phyloP scores from a whole-genome alignment of 1,139 yeast species.

The Saccharomyces hybrid region DNA sequence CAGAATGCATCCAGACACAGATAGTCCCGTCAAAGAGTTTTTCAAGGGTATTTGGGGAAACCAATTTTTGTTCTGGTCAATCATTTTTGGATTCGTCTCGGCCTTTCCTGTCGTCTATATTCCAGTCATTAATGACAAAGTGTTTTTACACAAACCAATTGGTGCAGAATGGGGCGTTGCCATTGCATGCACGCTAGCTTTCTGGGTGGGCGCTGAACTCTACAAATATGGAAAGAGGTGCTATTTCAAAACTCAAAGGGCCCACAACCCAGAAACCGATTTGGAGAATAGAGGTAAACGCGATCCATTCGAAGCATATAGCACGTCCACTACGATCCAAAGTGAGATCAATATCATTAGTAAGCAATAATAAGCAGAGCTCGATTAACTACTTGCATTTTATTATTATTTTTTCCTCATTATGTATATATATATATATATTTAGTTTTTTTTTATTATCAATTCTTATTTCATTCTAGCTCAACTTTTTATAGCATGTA shows the following conservation, averaged over 20 bases:
- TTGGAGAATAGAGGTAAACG: slow-evolving; percentile 42
- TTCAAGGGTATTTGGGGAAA: slow-evolving; percentile 63
- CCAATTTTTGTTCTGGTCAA: slow-evolving; percentile 78
- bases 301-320: slow-evolving; percentile 56
- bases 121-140: slow-evolving; percentile 75
- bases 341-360: slow-evolving; percentile 14
- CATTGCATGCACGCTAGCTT: slow-evolving; percentile 53
- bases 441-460: neutral
- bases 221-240: slow-evolving; percentile 64
- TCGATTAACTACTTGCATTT: neutral
- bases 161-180: slow-evolving; percentile 82
- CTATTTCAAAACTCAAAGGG: slow-evolving; percentile 37
- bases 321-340: slow-evolving; percentile 26
- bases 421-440: neutral
- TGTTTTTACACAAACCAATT: slow-evolving; percentile 67
- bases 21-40: slow-evolving; percentile 52
- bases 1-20: slow-evolving; percentile 63
- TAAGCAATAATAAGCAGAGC: neutral
- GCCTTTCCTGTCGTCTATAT: slow-evolving; percentile 81
- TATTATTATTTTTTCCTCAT: neutral
- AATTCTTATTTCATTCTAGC: neutral
- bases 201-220: slow-evolving; percentile 53
- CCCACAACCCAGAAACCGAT: slow-evolving; percentile 55
- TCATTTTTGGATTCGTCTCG: slow-evolving; percentile 59
- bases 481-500: neutral